Percentiles rank a stretch among this genome's conserved stretches.
Evolutionary conservation across 2,329 filamentous ascomycete species (phyloP).

Genomic region (Talaromyces sp.): DNA sequence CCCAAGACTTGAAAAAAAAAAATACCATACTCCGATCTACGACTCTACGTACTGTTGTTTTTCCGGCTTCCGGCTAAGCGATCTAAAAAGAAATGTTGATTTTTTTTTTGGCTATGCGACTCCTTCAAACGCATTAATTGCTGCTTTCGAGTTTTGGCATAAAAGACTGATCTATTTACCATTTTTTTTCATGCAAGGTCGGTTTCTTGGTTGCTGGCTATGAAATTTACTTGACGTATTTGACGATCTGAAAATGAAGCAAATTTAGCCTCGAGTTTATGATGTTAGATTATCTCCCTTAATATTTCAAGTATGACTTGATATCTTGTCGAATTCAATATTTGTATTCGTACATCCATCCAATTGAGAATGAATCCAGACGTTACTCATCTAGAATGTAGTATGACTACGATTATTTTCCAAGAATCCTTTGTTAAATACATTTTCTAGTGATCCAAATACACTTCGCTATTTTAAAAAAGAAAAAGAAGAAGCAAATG

Average conservation of each 20-base stretch:
- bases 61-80: background rate
- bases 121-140: background rate
- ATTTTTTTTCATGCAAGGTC: background rate
- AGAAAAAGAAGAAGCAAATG: slow-evolving; percentile 4
- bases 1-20: slow-evolving; percentile 10
- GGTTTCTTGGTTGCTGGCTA: background rate
- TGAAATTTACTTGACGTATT: background rate
- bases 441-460: background rate
- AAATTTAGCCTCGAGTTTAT: background rate
- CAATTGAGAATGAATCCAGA: no score
- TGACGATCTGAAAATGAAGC: background rate
- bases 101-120: background rate
- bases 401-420: background rate
- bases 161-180: background rate
- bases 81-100: background rate
- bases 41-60: background rate
- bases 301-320: background rate
- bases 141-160: background rate
- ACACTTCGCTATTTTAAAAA: background rate
- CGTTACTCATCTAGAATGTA: no score
- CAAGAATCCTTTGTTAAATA: background rate
- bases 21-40: background rate
- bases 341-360: no score
- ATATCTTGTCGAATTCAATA: no score
- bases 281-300: background rate